Evolutionary conservation across 2,329 filamentous ascomycete species (phyloP), one percentile per base, ranked within the genome.

Genomic region (Scorias spongiosa): DNA sequence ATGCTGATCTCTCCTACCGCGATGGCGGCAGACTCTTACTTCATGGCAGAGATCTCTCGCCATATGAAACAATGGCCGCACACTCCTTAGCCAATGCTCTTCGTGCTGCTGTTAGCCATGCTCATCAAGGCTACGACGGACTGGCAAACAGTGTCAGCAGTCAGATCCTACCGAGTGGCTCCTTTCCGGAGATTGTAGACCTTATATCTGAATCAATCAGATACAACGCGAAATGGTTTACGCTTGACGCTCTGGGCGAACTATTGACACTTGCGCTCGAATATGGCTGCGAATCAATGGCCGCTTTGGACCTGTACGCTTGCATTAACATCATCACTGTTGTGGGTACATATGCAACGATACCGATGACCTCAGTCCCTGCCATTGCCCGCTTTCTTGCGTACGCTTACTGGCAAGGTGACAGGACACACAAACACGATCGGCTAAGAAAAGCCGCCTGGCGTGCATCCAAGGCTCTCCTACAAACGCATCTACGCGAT

Each of bases 221-320:
- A 15, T 55, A 51, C 41, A 49, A 59, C 42, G 56, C 57, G 18
- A 58, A 59, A 43, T 59, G 57, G 57, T 59, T 60, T 40, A 51
- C 51, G 1, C 54, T 53, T 5, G 41, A 32, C 10, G 48, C 49
- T 10, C 48, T 60, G 9, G 42, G 44, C 14, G 47, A 40, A 11
- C 45, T 60, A 2, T 41, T 59, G 11, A 40, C 48, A 29, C 48
- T 44, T 11, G 49, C 54, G 5, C 44, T 59, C n/a, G 47, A 52
- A n/a, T 49, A 48, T 10, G 52, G 52, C 14, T 50, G 49, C 34
- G 42, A 43, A 10, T 58, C 56, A 3, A 55, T 52, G 10, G 51
- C 56, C 20, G 59, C 57, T 12, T 41, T 47, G 26, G 57, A 57
- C 29, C 43, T 59, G 10, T 51, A 52, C 28, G 54, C 55, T 6